These are phyloP conservation scores for Avena eriantha DNA, from an alignment of 176 grass and related monocot species.

Conservation along the genomic window DNA sequence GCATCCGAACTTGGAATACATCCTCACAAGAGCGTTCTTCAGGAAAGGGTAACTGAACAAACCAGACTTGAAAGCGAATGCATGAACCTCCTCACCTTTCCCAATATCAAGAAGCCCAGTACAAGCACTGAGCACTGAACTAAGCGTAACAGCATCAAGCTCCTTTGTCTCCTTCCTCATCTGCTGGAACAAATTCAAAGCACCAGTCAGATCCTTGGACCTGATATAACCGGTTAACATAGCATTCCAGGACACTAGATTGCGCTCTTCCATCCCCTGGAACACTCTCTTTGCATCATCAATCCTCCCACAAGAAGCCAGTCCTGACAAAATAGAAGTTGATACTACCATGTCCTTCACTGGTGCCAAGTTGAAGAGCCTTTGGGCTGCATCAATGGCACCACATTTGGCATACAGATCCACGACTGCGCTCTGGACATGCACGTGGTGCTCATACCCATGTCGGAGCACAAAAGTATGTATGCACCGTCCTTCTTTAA, in stretches of 20 bases:
- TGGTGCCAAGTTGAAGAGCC: conserved; percentile 61
- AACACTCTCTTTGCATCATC: conserved; percentile 72
- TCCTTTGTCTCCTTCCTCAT: conserved; percentile 64
- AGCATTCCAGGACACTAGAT: conserved; percentile 90
- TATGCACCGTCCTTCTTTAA: conserved; percentile 70
- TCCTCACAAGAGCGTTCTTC: conserved; percentile 67
- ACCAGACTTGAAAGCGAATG: conserved; percentile 56
- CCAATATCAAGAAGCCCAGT: conserved; percentile 62
- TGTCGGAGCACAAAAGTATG: conserved; percentile 57
- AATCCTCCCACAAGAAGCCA: conserved; percentile 75
- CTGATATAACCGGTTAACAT: conserved; percentile 75
- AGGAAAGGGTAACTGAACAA: conserved; percentile 47
- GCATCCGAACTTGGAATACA: conserved; percentile 86
- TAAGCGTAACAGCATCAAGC: conserved; percentile 66
- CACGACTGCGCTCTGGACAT: conserved; percentile 63
- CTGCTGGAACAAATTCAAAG: conserved; percentile 71
- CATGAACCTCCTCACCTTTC: conserved; percentile 77
- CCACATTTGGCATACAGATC: conserved; percentile 85
- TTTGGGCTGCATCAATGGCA: conserved; percentile 67
- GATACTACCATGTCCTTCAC: conserved; percentile 72
- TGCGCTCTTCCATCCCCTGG: conserved; percentile 68
- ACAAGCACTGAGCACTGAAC: conserved; percentile 72
- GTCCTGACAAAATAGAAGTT: conserved; percentile 72
- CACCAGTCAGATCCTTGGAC: conserved; percentile 62
- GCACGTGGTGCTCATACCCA: conserved; percentile 57